Evolutionary conservation across 1,284 basidiomycete genomes (phyloP).

Genomic region (Dichomitus squalens): DNA sequence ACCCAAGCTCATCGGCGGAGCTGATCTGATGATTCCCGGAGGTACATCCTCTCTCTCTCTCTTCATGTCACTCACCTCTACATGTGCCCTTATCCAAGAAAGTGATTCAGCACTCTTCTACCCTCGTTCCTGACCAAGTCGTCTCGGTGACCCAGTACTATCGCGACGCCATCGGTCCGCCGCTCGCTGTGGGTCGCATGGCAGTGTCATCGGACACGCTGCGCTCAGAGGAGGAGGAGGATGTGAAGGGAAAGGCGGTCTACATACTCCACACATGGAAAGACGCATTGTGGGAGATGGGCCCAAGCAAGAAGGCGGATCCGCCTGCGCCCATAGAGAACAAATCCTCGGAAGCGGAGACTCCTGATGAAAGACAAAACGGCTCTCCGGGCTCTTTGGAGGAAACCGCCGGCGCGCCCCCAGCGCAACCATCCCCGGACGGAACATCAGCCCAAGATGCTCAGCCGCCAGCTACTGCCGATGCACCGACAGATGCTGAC

Average conservation of each 20-base stretch:
- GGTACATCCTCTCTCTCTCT: conserved; percentile 45
- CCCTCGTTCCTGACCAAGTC: conserved; percentile 48
- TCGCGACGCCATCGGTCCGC: conserved; percentile 43
- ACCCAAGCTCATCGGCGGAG: conserved; percentile 66
- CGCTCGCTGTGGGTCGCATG: conserved; percentile 73
- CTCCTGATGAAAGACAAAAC: neutral
- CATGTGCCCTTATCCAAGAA: conserved; percentile 12
- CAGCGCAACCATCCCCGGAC: neutral
- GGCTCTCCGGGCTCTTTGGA: neutral
- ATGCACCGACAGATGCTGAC: neutral
- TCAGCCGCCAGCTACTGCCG: neutral
- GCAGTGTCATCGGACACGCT: conserved; percentile 54
- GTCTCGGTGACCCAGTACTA: conserved; percentile 61
- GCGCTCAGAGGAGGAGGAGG: conserved; percentile 35
- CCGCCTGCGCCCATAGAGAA: conserved; percentile 44
- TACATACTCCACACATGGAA: conserved; percentile 70
- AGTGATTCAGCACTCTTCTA: conserved; percentile 59
- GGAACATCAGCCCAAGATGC: neutral
- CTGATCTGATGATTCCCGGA: conserved; percentile 81
- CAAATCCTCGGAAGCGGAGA: neutral
- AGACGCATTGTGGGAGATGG: conserved; percentile 72
- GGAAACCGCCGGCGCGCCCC: neutral
- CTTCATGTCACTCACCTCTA: neutral
- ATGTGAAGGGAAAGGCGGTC: conserved; percentile 76
- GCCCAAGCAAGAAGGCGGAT: conserved; percentile 57